phyloP scores from a whole-genome alignment of 148 eudicot species.

The Rhododendron ferrugineum region DNA sequence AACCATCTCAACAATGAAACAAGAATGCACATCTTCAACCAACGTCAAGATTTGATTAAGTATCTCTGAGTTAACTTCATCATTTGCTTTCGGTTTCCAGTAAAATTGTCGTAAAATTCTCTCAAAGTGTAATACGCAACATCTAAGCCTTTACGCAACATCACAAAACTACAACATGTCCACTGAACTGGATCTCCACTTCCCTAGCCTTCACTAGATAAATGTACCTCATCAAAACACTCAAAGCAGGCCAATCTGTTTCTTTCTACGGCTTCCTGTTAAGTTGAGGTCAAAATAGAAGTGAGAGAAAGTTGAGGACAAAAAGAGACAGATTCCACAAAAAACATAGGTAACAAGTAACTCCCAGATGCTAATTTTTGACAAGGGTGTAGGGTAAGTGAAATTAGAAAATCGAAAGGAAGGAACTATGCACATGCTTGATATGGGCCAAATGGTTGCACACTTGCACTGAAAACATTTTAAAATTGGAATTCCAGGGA shows the following conservation, averaged over 20 bases:
- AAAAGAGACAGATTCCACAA: neutral
- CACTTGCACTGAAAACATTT: neutral
- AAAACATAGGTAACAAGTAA: neutral
- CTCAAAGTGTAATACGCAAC: neutral
- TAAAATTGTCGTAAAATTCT: neutral
- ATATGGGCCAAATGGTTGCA: neutral
- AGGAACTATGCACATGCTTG: constrained; percentile 1
- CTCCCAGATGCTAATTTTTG: neutral
- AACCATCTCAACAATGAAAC: neutral
- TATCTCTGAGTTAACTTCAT: neutral
- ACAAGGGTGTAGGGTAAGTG: neutral
- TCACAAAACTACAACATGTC: neutral
- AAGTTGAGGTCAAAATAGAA: neutral
- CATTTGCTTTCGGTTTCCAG: neutral
- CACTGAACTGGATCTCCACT: neutral
- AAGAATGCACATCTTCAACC: neutral
- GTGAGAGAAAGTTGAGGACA: neutral
- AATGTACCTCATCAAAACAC: neutral
- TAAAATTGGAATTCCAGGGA: neutral
- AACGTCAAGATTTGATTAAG: neutral
- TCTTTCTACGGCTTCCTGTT: constrained; percentile 21
- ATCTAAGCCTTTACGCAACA: neutral
- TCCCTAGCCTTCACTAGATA: neutral
- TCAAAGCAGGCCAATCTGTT: constrained; percentile 4
- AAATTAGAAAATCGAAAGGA: neutral